Percentiles rank a stretch among this genome's conserved stretches.
Evolutionary conservation across 2,329 filamentous ascomycete species (phyloP).

Genomic region (Alternaria ventricosa): DNA sequence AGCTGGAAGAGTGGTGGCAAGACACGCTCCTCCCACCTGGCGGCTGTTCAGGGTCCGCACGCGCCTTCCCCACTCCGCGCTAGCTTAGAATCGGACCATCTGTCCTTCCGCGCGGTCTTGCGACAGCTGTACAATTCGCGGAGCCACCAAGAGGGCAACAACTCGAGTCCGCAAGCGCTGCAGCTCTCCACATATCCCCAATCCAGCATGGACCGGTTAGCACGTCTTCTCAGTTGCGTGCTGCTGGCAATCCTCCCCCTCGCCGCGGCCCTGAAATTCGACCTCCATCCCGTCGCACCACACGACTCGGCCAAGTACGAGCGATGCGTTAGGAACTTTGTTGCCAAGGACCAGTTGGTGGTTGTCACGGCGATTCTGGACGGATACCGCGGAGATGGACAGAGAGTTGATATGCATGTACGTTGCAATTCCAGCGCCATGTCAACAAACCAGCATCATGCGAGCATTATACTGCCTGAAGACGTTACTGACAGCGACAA

Average conservation of each 20-base stretch:
- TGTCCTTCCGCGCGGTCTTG: constrained; percentile 38
- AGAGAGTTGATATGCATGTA: constrained; percentile 93
- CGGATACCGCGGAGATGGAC: constrained; percentile 88
- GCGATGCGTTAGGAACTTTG: constrained; percentile 96
- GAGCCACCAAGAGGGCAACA: constrained; percentile 27
- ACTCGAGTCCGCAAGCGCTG: constrained; percentile 14
- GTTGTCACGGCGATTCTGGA: constrained; percentile 90
- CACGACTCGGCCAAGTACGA: constrained; percentile 71
- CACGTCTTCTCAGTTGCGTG: constrained; percentile 39
- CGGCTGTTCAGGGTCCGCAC: constrained; percentile 7
- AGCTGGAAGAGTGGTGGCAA: background rate
- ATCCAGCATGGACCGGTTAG: constrained; percentile 45
- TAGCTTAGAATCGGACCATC: constrained; percentile 37
- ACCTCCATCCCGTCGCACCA: constrained; percentile 74
- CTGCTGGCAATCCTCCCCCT: constrained; percentile 52
- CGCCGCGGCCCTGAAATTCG: constrained; percentile 83
- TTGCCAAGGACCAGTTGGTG: constrained; percentile 87
- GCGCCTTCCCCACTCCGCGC: constrained; percentile 15
- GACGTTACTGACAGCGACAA: constrained; percentile 5
- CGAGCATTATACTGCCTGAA: background rate
- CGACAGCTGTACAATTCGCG: constrained; percentile 29
- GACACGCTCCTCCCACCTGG: background rate
- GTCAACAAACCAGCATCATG: background rate
- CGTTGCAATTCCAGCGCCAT: constrained; percentile 41
- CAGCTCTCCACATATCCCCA: constrained; percentile 16